These are phyloP conservation scores for Xerocomellus chrysenteron DNA, from an alignment of 768 basidiomycete species.

Conservation along the genomic window DNA sequence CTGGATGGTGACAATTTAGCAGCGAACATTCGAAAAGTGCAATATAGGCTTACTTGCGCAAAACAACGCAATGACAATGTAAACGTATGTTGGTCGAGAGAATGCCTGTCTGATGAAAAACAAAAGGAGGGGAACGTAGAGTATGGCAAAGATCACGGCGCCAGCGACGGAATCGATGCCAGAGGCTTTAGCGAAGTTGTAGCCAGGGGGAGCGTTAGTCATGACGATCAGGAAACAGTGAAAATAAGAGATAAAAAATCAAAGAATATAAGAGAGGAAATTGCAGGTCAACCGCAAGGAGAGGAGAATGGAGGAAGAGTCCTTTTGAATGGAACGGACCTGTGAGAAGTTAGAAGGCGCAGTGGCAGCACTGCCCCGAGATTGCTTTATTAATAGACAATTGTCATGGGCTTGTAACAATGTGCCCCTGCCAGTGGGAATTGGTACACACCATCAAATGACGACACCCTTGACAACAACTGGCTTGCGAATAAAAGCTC, in stretches of 20 bases:
- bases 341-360: neutral
- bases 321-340: conserved; percentile 15
- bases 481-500: neutral
- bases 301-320: neutral
- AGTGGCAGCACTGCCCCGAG: conserved; percentile 9
- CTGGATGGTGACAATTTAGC: conserved; percentile 12
- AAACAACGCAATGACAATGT: conserved; percentile 29
- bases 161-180: conserved; percentile 34
- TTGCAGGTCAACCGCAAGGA: conserved; percentile 24
- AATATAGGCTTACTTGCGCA: conserved; percentile 23
- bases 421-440: too few species aligned
- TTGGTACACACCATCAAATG: too few species aligned
- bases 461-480: neutral
- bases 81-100: conserved; percentile 27
- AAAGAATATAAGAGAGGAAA: neutral
- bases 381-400: too few species aligned
- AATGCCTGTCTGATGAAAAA: conserved; percentile 22
- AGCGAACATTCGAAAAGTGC: neutral
- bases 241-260: neutral
- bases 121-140: conserved; percentile 28
- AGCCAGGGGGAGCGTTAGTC: conserved; percentile 16
- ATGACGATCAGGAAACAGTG: conserved; percentile 8
- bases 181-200: conserved; percentile 22
- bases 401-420: too few species aligned
- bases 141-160: conserved; percentile 33